These are phyloP conservation scores for Trebouxia sp. DNA, from an alignment of 139 green algal species.

Conservation along the genomic window DNA sequence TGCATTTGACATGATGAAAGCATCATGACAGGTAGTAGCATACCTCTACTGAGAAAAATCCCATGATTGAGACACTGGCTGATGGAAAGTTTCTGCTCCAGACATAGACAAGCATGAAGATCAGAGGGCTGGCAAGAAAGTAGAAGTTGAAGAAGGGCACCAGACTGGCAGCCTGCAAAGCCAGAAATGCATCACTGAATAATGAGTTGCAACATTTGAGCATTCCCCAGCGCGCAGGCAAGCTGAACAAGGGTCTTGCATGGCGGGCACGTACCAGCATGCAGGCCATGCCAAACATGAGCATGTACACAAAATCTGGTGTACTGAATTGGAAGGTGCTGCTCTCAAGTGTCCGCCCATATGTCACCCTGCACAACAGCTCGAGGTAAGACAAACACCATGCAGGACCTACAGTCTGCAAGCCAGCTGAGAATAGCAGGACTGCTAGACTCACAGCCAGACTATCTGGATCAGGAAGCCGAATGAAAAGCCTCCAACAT, in stretches of 20 bases:
- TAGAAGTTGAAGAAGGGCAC: conserved; percentile 44
- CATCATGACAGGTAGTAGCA: no score
- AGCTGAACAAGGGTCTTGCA: background rate
- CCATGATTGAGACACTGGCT: conserved; percentile 51
- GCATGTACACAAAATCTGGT: conserved; percentile 54
- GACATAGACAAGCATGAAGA: conserved; percentile 80
- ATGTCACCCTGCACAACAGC: conserved; percentile 40
- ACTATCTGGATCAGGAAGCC: conserved; percentile 50
- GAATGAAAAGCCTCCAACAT: conserved; percentile 50
- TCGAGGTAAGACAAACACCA: background rate
- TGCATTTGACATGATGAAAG: no score
- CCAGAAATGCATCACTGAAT: background rate
- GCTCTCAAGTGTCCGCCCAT: conserved; percentile 56
- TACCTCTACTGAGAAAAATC: conserved; percentile 48
- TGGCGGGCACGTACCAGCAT: conserved; percentile 29
- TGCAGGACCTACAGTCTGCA: background rate
- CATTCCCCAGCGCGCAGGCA: background rate
- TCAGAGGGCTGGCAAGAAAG: conserved; percentile 54
- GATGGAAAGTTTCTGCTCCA: conserved; percentile 57
- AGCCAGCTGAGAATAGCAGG: background rate
- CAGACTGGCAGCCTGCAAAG: conserved; percentile 20
- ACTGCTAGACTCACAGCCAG: conserved; percentile 49
- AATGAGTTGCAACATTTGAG: background rate
- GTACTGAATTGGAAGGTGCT: conserved; percentile 53
- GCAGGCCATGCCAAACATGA: conserved; percentile 42